Conservation (phyloP, 768 basidiomycete genomes). For the Lepiota brunneoincarnata region DNA sequence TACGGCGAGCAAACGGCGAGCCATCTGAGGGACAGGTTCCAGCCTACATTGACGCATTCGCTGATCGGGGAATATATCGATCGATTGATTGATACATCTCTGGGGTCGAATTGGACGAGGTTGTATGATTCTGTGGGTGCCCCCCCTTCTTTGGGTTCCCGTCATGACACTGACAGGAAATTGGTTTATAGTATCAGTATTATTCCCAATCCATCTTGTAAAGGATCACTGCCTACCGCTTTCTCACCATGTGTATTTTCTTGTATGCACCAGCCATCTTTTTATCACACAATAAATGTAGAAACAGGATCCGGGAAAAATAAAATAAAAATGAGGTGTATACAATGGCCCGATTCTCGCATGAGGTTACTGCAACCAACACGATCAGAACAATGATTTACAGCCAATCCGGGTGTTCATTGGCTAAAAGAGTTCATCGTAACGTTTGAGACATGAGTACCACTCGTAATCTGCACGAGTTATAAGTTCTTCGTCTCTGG, state of each 20-base stretch:
- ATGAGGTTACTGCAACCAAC: no score
- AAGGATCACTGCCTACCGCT: slow-evolving; percentile 16
- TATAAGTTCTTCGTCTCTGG: slow-evolving; percentile 1
- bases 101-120: slow-evolving; percentile 93
- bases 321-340: no score
- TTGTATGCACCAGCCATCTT: not conserved
- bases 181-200: slow-evolving; percentile 73
- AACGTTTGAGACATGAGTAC: slow-evolving; percentile 87
- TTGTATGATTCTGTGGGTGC: slow-evolving; percentile 87
- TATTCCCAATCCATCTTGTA: slow-evolving; percentile 86
- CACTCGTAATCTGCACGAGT: slow-evolving; percentile 62
- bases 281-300: no score
- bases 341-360: no score
- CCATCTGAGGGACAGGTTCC: slow-evolving; percentile 90
- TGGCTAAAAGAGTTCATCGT: slow-evolving; percentile 54
- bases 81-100: slow-evolving; percentile 81
- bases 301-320: no score
- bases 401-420: no score
- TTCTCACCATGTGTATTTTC: not conserved
- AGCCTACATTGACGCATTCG: slow-evolving; percentile 82
- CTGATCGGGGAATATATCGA: slow-evolving; percentile 89
- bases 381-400: no score
- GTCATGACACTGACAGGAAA: slow-evolving; percentile 1
- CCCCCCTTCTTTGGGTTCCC: not conserved
- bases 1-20: slow-evolving; percentile 89